phyloP scores from a whole-genome alignment of 2,329 filamentous ascomycete genomes.

The Rhexocercosporidium sp. region DNA sequence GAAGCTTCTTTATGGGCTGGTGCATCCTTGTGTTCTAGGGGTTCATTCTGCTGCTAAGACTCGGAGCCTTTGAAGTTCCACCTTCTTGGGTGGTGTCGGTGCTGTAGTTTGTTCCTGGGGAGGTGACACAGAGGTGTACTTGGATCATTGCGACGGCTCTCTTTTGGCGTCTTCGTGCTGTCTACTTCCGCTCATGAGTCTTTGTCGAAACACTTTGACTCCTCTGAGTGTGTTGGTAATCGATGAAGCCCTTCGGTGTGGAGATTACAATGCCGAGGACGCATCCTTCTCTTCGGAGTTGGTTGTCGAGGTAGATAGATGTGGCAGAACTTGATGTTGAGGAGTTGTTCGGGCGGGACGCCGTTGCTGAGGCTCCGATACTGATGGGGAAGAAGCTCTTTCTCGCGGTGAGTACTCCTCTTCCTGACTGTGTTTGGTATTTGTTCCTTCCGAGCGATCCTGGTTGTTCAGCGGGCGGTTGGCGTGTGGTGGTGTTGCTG shows the following conservation, averaged over 20 bases:
- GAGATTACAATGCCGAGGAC: conserved; percentile 8
- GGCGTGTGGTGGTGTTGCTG: neutral
- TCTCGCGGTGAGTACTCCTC: conserved; percentile 5
- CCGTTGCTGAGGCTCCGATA: conserved; percentile 2
- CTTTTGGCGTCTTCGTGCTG: neutral
- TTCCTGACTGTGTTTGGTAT: conserved; percentile 8
- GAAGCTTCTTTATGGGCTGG: neutral
- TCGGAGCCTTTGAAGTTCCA: neutral
- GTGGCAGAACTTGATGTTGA: conserved; percentile 6
- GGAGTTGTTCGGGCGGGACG: neutral
- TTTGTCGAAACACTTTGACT: neutral
- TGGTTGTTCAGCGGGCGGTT: neutral
- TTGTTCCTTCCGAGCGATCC: neutral
- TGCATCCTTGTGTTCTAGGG: conserved; percentile 7
- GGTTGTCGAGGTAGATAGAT: conserved; percentile 6
- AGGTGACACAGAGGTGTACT: conserved; percentile 12
- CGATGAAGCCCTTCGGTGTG: conserved; percentile 1
- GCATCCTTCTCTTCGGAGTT: conserved; percentile 4
- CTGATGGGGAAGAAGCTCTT: conserved; percentile 2
- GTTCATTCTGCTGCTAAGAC: neutral
- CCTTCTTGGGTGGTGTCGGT: neutral
- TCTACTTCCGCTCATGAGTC: neutral
- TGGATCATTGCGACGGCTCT: neutral
- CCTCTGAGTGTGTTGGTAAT: neutral
- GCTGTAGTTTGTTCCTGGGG: neutral